These are phyloP conservation scores for Hypsizygus marmoreus DNA, from an alignment of 768 basidiomycete species.

Conservation along the genomic window DNA sequence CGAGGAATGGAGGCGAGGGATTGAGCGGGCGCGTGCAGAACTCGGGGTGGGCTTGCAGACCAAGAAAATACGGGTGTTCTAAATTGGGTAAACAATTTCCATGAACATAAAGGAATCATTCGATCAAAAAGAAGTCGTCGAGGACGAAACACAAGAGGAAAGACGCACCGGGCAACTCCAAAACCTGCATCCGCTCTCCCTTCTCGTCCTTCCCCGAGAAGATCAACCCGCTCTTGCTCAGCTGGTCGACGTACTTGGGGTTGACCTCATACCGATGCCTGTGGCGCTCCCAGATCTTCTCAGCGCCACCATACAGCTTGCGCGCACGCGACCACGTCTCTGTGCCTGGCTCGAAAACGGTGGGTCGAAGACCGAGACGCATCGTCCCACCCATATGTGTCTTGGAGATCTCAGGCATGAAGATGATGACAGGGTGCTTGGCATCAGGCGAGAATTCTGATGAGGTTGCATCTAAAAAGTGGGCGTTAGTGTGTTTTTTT, in stretches of 20 bases:
- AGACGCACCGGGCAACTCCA: slow-evolving; percentile 78
- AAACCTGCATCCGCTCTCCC: slow-evolving; percentile 96
- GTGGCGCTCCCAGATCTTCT: slow-evolving; percentile 93
- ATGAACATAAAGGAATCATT: too few species aligned
- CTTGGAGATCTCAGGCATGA: slow-evolving; percentile 99
- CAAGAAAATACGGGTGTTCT: slow-evolving; percentile 96
- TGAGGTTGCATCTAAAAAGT: slow-evolving; percentile 73
- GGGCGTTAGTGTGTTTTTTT: too few species aligned
- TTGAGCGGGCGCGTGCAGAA: slow-evolving; percentile 98
- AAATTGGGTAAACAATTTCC: too few species aligned
- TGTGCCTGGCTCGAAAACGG: slow-evolving; percentile 75
- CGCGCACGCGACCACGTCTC: slow-evolving; percentile 73
- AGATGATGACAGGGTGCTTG: slow-evolving; percentile 78
- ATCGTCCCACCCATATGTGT: slow-evolving; percentile 99
- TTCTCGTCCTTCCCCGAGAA: slow-evolving; percentile 91
- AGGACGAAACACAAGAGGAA: not conserved
- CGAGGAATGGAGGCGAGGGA: slow-evolving; percentile 96
- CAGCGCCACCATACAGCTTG: slow-evolving; percentile 79
- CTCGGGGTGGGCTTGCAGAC: slow-evolving; percentile 95
- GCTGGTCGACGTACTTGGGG: slow-evolving; percentile 75
- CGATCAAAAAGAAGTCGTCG: not conserved
- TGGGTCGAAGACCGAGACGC: slow-evolving; percentile 97
- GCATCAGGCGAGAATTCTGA: slow-evolving; percentile 71
- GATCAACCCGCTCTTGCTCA: slow-evolving; percentile 63
- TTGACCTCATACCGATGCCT: slow-evolving; percentile 96